These are phyloP conservation scores for Spongospora subterranea DNA, from an alignment of 208 protist species.

Conservation along the genomic window DNA sequence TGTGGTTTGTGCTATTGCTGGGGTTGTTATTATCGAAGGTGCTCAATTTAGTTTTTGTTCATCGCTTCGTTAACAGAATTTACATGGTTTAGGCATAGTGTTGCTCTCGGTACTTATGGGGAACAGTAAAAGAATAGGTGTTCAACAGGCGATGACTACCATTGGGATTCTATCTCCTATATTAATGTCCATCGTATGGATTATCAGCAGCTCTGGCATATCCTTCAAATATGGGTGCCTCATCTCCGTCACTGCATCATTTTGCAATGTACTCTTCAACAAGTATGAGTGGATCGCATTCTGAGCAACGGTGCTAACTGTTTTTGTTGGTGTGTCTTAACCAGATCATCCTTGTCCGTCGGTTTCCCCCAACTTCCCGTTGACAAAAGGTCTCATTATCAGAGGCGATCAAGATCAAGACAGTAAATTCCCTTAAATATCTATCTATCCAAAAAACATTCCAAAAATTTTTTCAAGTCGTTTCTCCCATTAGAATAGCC, in stretches of 20 bases:
- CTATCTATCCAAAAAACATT: no score
- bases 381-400: no score
- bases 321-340: background rate
- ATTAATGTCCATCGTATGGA: slow-evolving; percentile 18
- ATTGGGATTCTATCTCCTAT: slow-evolving; percentile 41
- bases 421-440: no score
- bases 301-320: background rate
- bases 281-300: background rate
- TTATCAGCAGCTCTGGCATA: background rate
- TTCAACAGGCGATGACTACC: slow-evolving; percentile 10
- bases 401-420: no score
- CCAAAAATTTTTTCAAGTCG: no score
- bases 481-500: no score
- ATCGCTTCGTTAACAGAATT: background rate
- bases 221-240: slow-evolving; percentile 33
- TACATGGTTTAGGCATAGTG: background rate
- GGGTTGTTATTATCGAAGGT: background rate
- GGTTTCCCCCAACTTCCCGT: slow-evolving; percentile 30
- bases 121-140: slow-evolving; percentile 1
- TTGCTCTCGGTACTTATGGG: slow-evolving; percentile 40
- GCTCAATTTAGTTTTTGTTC: background rate
- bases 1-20: background rate
- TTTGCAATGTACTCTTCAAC: slow-evolving; percentile 54
- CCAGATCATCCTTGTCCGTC: slow-evolving; percentile 10
- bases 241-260: slow-evolving; percentile 5